These are phyloP conservation scores for Aaosphaeria arxii DNA, from an alignment of 2,329 filamentous ascomycete genomes.

Conservation along the genomic window DNA sequence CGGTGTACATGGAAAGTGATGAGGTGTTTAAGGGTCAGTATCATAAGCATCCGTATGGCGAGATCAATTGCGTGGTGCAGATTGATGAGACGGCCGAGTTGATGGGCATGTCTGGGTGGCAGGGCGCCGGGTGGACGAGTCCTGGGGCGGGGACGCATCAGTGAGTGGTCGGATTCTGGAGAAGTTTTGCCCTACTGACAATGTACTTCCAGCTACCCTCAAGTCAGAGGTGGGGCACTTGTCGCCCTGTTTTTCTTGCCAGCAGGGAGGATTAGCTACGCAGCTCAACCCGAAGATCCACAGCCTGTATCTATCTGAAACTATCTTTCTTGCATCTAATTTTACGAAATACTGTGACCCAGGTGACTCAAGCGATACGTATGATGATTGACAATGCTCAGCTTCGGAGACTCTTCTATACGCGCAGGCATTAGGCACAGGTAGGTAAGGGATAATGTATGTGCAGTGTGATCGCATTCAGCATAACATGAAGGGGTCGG, in stretches of 20 bases:
- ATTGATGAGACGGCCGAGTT: constrained; percentile 50
- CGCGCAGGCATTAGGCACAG: too few relatives aligned
- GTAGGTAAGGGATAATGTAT: too few relatives aligned
- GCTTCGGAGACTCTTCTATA: too few relatives aligned
- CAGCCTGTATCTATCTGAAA: constrained; percentile 31
- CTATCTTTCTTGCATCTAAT: too few relatives aligned
- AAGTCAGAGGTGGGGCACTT: constrained; percentile 49
- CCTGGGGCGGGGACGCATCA: constrained; percentile 57
- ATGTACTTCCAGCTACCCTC: constrained; percentile 41
- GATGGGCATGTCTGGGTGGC: constrained; percentile 57
- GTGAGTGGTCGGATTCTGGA: constrained; percentile 8
- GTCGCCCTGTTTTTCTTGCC: constrained; percentile 57
- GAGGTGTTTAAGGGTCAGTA: constrained; percentile 54
- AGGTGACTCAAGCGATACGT: too few relatives aligned
- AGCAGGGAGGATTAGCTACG: constrained; percentile 53
- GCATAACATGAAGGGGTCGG: too few relatives aligned
- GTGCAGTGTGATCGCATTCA: too few relatives aligned
- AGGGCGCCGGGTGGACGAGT: constrained; percentile 55
- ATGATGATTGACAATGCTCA: too few relatives aligned
- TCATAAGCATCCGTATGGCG: constrained; percentile 53
- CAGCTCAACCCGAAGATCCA: constrained; percentile 42
- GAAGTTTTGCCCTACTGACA: not conserved
- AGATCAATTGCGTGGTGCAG: constrained; percentile 56
- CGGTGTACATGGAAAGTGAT: constrained; percentile 55
- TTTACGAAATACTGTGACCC: too few relatives aligned